phyloP scores from a whole-genome alignment of 345 rosid genomes.

The Ceriops zippeliana region DNA sequence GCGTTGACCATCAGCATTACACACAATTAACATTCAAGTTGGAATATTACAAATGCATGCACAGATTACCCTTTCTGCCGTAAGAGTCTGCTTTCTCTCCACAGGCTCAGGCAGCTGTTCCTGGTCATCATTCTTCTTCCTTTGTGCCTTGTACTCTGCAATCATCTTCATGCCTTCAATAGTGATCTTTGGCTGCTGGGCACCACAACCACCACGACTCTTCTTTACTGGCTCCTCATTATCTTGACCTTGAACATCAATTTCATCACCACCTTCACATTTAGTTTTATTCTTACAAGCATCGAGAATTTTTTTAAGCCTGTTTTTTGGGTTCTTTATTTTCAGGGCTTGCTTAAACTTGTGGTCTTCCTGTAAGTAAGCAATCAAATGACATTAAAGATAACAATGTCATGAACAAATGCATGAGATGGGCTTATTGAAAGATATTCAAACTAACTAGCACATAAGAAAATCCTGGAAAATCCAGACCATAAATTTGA shows the following conservation, averaged over 20 bases:
- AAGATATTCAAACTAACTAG: no score
- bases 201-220: conserved; percentile 90
- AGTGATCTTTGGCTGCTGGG: conserved; percentile 81
- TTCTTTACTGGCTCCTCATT: conserved; percentile 74
- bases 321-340: conserved; percentile 87
- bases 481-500: no score
- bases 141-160: conserved; percentile 74
- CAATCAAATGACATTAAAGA: conserved; percentile 15
- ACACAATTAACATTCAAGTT: background rate
- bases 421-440: no score
- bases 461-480: no score
- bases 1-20: conserved; percentile 8
- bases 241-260: conserved; percentile 59
- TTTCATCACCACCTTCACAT: conserved; percentile 87
- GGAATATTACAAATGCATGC: background rate
- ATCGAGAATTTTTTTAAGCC: conserved; percentile 82
- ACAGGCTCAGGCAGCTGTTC: conserved; percentile 96
- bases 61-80: conserved; percentile 74
- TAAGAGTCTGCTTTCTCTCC: conserved; percentile 89
- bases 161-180: conserved; percentile 97
- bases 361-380: conserved; percentile 70
- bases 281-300: conserved; percentile 83
- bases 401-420: background rate
- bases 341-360: conserved; percentile 92
- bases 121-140: conserved; percentile 78